Evolutionary conservation across 108 stramenopile species (phyloP).

Genomic region (Cyclotella cryptica): DNA sequence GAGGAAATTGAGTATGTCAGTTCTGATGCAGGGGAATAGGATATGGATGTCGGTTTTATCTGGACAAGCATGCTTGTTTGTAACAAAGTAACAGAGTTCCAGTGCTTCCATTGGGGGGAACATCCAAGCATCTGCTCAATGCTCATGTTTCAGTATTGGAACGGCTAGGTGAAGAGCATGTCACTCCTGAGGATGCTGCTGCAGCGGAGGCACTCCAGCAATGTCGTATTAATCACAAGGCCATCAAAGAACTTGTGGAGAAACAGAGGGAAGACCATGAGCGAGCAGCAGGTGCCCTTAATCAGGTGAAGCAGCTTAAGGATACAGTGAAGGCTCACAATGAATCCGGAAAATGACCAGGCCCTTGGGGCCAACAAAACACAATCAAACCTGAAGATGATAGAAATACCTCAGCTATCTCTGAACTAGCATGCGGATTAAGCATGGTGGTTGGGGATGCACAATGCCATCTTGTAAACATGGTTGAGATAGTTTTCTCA

Average conservation of each 20-base stretch:
- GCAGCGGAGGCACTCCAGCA: neutral
- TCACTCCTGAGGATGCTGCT: neutral
- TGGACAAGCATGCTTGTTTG: conserved; percentile 6
- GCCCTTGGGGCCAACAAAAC: too few relatives aligned
- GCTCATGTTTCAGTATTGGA: neutral
- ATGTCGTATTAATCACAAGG: neutral
- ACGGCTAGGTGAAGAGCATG: neutral
- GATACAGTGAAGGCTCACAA: neutral
- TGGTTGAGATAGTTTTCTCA: neutral
- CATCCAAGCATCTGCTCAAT: conserved; percentile 1
- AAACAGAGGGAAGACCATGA: conserved; percentile 1
- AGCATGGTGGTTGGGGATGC: neutral
- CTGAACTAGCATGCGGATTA: neutral
- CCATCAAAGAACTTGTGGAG: neutral
- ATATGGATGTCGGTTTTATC: conserved; percentile 7
- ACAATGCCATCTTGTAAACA: neutral
- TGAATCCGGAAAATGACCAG: too few relatives aligned
- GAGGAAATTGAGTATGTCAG: neutral
- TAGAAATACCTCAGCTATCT: too few relatives aligned
- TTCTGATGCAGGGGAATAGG: neutral
- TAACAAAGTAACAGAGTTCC: neutral
- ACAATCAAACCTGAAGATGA: too few relatives aligned
- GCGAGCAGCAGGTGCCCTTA: neutral
- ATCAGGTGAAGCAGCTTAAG: conserved; percentile 4
- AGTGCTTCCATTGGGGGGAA: neutral